Evolutionary conservation across 2,329 filamentous ascomycete species (phyloP).

Genomic region (Aspergillus felis): DNA sequence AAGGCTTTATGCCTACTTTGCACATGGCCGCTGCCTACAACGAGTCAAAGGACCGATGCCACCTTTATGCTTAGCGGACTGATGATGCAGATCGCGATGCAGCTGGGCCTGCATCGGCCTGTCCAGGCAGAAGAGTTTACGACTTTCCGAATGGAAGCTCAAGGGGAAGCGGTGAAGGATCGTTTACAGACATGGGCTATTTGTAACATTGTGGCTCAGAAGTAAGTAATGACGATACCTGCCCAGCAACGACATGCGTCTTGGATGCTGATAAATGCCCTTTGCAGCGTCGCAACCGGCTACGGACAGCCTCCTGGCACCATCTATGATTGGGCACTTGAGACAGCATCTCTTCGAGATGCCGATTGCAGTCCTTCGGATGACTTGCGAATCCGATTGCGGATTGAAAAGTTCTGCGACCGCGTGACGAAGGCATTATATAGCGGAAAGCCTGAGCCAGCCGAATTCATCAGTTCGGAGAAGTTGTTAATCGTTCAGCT

Average conservation of each 20-base stretch:
- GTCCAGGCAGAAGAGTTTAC: conserved; percentile 56
- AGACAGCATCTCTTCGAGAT: conserved; percentile 41
- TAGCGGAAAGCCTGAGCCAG: conserved; percentile 52
- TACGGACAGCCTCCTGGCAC: conserved; percentile 62
- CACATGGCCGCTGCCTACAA: conserved; percentile 61
- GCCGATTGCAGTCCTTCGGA: conserved; percentile 46
- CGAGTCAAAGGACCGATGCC: conserved; percentile 57
- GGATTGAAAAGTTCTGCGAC: conserved; percentile 57
- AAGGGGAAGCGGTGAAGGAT: conserved; percentile 60
- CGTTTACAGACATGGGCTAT: conserved; percentile 62
- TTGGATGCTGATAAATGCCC: conserved; percentile 9
- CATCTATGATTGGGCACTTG: conserved; percentile 55
- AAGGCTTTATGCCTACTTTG: conserved; percentile 61
- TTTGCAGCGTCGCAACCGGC: conserved; percentile 55
- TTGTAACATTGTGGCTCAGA: conserved; percentile 65
- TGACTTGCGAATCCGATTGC: conserved; percentile 48
- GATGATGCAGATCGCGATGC: conserved; percentile 65
- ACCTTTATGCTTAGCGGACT: conserved; percentile 61
- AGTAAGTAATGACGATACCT: conserved; percentile 37
- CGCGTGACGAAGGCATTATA: conserved; percentile 55
- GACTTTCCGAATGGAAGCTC: conserved; percentile 48
- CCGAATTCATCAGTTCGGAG: conserved; percentile 43
- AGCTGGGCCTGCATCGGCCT: conserved; percentile 59
- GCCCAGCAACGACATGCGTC: not conserved
- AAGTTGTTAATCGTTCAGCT: conserved; percentile 43